These are phyloP conservation scores for Arthrobotrys megalospora DNA, from an alignment of 2,329 filamentous ascomycete species.

Conservation along the genomic window DNA sequence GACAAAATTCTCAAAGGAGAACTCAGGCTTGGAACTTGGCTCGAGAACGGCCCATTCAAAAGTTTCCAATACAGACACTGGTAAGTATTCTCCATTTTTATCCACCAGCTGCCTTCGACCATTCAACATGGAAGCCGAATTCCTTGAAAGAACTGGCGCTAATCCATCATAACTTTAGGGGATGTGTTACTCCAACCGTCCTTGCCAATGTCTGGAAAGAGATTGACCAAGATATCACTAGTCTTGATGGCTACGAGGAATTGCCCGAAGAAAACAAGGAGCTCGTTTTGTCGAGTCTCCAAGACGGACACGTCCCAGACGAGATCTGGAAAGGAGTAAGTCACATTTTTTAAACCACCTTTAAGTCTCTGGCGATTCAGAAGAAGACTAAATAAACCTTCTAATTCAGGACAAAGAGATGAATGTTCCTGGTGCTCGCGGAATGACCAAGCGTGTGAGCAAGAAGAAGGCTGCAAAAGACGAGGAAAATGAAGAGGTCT, in stretches of 20 bases:
- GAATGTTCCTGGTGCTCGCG: constrained; percentile 40
- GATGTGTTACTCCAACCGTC: constrained; percentile 55
- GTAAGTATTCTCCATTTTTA: constrained; percentile 40
- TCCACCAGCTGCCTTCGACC: neutral
- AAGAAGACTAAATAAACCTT: neutral
- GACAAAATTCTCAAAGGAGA: constrained; percentile 60
- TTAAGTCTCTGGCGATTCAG: neutral
- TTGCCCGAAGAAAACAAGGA: constrained; percentile 45
- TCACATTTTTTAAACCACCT: neutral
- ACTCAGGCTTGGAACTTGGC: constrained; percentile 59
- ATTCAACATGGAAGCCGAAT: neutral
- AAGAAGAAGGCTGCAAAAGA: constrained; percentile 47
- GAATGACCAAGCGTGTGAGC: constrained; percentile 22
- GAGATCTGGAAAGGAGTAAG: constrained; percentile 57
- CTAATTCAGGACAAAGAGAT: constrained; percentile 23
- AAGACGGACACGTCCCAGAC: constrained; percentile 53
- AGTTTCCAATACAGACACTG: constrained; percentile 59
- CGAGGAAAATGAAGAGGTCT: constrained; percentile 19
- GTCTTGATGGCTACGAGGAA: constrained; percentile 55
- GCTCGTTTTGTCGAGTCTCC: constrained; percentile 41
- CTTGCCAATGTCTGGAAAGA: constrained; percentile 50
- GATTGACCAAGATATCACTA: constrained; percentile 35
- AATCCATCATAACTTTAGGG: constrained; percentile 29
- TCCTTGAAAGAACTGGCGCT: neutral
- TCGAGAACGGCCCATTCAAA: constrained; percentile 36